phyloP scores from a whole-genome alignment of 2,329 filamentous ascomycete species.

The Didymella sp. region DNA sequence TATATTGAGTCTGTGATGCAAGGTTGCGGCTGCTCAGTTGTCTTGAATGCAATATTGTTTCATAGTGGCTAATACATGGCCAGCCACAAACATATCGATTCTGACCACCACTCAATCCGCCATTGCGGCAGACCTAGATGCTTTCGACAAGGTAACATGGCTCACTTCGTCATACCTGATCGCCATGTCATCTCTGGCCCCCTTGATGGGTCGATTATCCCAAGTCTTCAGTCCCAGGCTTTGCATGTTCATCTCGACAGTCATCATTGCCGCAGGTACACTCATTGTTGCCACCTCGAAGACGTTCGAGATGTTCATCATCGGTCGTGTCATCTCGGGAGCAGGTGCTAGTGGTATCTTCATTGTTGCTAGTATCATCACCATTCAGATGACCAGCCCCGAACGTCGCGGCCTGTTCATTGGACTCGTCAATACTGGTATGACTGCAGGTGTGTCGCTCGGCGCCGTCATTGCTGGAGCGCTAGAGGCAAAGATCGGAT shows the following conservation, averaged over 20 bases:
- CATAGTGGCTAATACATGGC: slow-evolving; percentile 25
- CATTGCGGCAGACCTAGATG: slow-evolving; percentile 76
- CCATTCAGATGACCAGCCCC: slow-evolving; percentile 74
- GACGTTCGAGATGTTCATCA: slow-evolving; percentile 68
- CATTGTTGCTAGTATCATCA: slow-evolving; percentile 75
- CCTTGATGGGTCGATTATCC: slow-evolving; percentile 74
- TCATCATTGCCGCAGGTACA: slow-evolving; percentile 67
- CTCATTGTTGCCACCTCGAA: slow-evolving; percentile 68
- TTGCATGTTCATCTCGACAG: slow-evolving; percentile 68
- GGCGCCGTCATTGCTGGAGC: slow-evolving; percentile 75
- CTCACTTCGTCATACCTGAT: slow-evolving; percentile 78
- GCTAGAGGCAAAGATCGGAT: slow-evolving; percentile 69
- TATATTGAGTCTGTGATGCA: not conserved
- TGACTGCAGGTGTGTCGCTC: slow-evolving; percentile 73
- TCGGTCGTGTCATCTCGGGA: slow-evolving; percentile 72
- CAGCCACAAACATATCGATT: slow-evolving; percentile 75
- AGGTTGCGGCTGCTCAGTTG: not conserved
- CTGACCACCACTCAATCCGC: slow-evolving; percentile 81
- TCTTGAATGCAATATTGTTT: not conserved
- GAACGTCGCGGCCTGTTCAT: slow-evolving; percentile 75
- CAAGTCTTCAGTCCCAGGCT: slow-evolving; percentile 74
- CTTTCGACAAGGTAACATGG: slow-evolving; percentile 77
- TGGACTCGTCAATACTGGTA: slow-evolving; percentile 74
- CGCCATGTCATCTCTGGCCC: slow-evolving; percentile 63
- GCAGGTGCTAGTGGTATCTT: slow-evolving; percentile 74